Percentiles rank a stretch among this genome's conserved stretches.
Evolutionary conservation across 2,329 filamentous ascomycete species (phyloP).

Genomic region (Fusarium austroafricanum): DNA sequence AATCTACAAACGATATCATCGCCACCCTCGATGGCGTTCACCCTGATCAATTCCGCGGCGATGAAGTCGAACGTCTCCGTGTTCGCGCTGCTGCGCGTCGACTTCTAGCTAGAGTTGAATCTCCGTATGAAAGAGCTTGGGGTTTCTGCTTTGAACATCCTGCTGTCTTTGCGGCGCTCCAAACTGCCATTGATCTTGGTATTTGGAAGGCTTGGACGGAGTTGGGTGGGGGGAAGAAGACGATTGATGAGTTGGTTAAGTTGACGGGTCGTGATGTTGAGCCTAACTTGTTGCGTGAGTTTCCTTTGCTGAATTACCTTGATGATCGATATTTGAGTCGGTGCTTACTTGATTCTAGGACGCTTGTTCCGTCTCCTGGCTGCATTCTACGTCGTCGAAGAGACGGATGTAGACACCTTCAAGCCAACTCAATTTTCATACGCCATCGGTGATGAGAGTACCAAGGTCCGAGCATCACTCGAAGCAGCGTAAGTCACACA

Average conservation of each 20-base stretch:
- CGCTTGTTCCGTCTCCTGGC: constrained; percentile 30
- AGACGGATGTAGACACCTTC: constrained; percentile 27
- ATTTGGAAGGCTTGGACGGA: constrained; percentile 30
- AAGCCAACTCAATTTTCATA: constrained; percentile 29
- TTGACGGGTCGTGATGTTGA: constrained; percentile 14
- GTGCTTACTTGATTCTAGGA: constrained; percentile 4
- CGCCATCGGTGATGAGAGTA: constrained; percentile 34
- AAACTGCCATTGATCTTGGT: constrained; percentile 25
- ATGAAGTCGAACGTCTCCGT: constrained; percentile 35
- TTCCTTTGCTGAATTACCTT: background rate
- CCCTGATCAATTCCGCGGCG: background rate
- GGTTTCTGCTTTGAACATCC: constrained; percentile 36
- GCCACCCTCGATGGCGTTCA: constrained; percentile 14
- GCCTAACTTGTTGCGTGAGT: constrained; percentile 22
- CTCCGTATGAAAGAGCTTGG: constrained; percentile 34
- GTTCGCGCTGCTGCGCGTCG: constrained; percentile 28
- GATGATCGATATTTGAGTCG: background rate
- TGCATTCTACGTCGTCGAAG: constrained; percentile 34
- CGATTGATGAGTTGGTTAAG: constrained; percentile 24
- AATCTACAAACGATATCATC: constrained; percentile 12
- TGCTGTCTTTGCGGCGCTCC: constrained; percentile 27
- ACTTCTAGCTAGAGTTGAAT: constrained; percentile 21
- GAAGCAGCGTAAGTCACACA: constrained; percentile 18
- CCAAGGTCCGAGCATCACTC: constrained; percentile 32
- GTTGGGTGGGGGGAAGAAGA: constrained; percentile 15